Percentiles rank a stretch among this genome's conserved stretches.
Evolutionary conservation across 129 eudicot genomes (phyloP).

Genomic region (Lactuca saligna): DNA sequence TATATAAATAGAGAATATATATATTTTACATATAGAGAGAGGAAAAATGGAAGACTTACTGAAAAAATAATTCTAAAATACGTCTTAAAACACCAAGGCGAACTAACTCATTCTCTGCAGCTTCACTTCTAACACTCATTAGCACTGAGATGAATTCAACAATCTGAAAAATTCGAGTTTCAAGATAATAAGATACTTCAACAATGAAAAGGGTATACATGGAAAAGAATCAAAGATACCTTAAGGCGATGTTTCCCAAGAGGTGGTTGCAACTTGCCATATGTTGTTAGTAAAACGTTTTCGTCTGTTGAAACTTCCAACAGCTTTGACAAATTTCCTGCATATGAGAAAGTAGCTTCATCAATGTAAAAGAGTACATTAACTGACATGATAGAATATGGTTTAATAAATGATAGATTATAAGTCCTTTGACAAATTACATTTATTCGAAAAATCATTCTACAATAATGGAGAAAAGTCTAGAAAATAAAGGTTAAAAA

Average conservation of each 20-base stretch:
- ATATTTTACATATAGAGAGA: neutral
- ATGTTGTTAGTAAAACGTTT: constrained; percentile 61
- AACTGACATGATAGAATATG: too few relatives aligned
- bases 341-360: constrained; percentile 7
- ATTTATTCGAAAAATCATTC: too few relatives aligned
- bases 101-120: constrained; percentile 87
- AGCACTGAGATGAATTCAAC: constrained; percentile 92
- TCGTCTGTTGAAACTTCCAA: constrained; percentile 69
- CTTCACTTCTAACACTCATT: constrained; percentile 73
- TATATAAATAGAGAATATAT: neutral
- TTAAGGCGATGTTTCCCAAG: constrained; percentile 92
- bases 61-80: constrained; percentile 75
- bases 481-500: too few relatives aligned
- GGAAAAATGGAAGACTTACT: constrained; percentile 48
- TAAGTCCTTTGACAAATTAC: too few relatives aligned
- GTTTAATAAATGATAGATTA: neutral
- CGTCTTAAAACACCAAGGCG: constrained; percentile 75
- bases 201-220: neutral
- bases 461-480: too few relatives aligned
- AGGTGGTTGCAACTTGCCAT: constrained; percentile 94
- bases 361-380: neutral
- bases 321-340: constrained; percentile 82
- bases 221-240: constrained; percentile 33
- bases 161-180: constrained; percentile 50
- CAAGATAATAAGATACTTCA: constrained; percentile 1